Evolutionary conservation across 1,139 yeast species (phyloP), one percentile per base, ranked within the genome.

Genomic region (Lodderomyces metapsilosis): DNA sequence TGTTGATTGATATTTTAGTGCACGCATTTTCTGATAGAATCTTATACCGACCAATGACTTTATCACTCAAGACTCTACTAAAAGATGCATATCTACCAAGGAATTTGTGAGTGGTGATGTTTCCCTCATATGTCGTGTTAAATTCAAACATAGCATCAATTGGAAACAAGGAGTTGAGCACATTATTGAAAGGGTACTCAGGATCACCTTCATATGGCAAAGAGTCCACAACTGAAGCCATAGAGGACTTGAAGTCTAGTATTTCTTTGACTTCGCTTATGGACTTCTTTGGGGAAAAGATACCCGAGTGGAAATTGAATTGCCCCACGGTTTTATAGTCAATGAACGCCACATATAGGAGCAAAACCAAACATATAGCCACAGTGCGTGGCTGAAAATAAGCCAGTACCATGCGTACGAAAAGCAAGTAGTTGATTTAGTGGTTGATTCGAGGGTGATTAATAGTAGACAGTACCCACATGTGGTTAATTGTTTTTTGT

Each of bases 31-130:
- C 48, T 1, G 64, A 60, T 22, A 69, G 53, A 3, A 69, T 53
- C 18, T 39, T 49, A 44, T 58, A 71, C 15, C 57, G 41, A 28
- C 65, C 57, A 10, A 32, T 24, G 24, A 71, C 32, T 16, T 55
- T 52, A 27, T 49, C 51, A 38, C 51, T 61, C 30, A 71, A 48
- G 1, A 71, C 52, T 5, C 73, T 67, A 46, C 73, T 66, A 50
- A 71, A 72, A 1, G 75, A 65, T 6, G 77, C 78, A 48, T 71
- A 72, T 24, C 78, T 54, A 1, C 66, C 74, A 6, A 59, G 42
- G n/a, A 69, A 41, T 30, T 57, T 58, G 36, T 55, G 54, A 7
- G 53, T 47, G n/a, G 57, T 50, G 15, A 43, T 33, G 36, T 50
- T 52, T n/a, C 39, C 39, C 9, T 34, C 39, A 6, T 38, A 36